Percentiles rank a stretch among this genome's conserved stretches.
Evolutionary conservation across 129 eudicot genomes (phyloP).

Genomic region (Chrysanthemum lavandulifolium): DNA sequence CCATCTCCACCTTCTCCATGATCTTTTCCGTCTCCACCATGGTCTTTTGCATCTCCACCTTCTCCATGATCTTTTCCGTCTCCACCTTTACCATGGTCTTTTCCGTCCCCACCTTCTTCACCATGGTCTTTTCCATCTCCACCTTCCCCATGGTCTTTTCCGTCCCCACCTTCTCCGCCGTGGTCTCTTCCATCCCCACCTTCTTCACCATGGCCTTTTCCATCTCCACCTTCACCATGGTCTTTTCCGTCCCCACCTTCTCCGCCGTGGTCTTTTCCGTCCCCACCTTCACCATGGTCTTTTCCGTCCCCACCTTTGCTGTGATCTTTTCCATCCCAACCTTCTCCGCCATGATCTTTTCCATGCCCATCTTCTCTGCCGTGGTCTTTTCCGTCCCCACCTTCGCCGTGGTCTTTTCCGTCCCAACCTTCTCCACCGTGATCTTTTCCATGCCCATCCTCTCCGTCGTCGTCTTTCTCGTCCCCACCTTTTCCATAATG

Average conservation of each 20-base stretch:
- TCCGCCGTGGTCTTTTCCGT: background rate
- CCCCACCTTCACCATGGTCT: background rate
- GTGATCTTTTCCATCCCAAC: background rate
- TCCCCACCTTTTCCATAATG: too few species aligned
- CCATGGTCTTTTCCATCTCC: background rate
- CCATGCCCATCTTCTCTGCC: background rate
- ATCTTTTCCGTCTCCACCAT: background rate
- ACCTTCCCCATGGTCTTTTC: background rate
- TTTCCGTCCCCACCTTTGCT: background rate
- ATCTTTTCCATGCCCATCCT: too few species aligned
- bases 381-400: background rate
- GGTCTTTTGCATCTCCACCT: background rate
- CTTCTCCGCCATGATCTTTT: background rate
- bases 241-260: background rate
- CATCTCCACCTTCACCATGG: background rate
- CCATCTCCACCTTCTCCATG: background rate
- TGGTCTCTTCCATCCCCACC: background rate
- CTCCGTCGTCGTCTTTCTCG: too few species aligned
- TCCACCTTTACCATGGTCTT: too few species aligned
- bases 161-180: background rate
- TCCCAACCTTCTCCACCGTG: too few species aligned
- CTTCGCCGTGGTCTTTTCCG: background rate
- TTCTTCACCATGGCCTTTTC: background rate
- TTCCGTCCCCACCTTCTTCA: background rate
- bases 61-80: slow-evolving; percentile 13